Base-by-base conservation (phyloP, 164 flowering plant genomes). In the Piper longum region DNA sequence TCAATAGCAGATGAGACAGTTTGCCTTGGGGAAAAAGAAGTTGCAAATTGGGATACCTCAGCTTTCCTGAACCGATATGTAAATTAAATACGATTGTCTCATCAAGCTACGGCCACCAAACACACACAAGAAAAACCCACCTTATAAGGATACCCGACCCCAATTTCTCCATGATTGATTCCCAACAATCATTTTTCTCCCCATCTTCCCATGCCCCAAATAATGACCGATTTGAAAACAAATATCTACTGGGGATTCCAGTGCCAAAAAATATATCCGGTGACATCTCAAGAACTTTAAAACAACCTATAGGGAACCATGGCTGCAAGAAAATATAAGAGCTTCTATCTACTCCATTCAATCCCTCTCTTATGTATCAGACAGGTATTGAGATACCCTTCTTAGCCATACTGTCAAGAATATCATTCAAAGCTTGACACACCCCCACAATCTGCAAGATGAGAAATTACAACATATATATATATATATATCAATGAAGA, bases 371-470 rank as follows among this genome's bases (percentile, higher is more conserved):
- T 16, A 51, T 51, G 54, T 16, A 9, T 83, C 80, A 92, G 57
- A 92, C 87, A 8, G 96, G 91, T 57, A 89, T 75, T 0, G 85
- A 19, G 57, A 88, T n/a, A 59, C 99, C 99, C 75, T 84, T 90
- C 78, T 81, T 86, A 14, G 89, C 91, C 99, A 90, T 88, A 76
- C 84, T 67, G 63, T 93, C 99, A 13, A 93, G 81, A 57, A 93
- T 73, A 64, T 87, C 96, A 68, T 93, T 90, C 7, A 93, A 86
- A 43, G 97, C 84, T 81, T 93, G 99, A 68, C 99, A 93, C 12
- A 93, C 66, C 12, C 96, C 95, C 65, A 85, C 84, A 64, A 93
- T 90, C 99, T 93, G 87, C 76, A 71, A 13, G 26, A 48, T 67
- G 9, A 64, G 59, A 40, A 41, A 64, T 13, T 18, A 3, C 39